These are phyloP conservation scores for Colletotrichum aenigma DNA, from an alignment of 2,329 filamentous ascomycete genomes.

Conservation along the genomic window DNA sequence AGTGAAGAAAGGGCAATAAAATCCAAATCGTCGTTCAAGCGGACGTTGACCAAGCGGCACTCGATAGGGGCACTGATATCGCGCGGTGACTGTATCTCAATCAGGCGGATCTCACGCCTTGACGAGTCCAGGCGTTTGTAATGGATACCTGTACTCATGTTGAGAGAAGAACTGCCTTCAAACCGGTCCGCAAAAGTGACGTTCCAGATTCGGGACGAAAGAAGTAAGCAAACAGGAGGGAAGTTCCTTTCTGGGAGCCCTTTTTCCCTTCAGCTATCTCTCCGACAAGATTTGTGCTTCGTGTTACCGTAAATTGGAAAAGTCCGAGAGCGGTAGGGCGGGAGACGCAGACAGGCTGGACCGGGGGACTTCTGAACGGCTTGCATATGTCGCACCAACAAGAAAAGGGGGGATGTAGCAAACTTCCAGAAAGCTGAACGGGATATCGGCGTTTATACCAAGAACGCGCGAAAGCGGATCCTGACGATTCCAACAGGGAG, in stretches of 20 bases:
- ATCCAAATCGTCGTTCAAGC: slow-evolving; percentile 27
- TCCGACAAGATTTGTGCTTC: neutral
- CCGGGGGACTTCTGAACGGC: slow-evolving; percentile 4
- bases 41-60: slow-evolving; percentile 35
- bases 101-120: slow-evolving; percentile 33
- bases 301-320: neutral
- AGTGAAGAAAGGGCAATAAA: slow-evolving; percentile 35
- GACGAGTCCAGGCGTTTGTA: slow-evolving; percentile 25
- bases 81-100: slow-evolving; percentile 34
- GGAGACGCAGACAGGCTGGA: neutral
- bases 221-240: neutral
- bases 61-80: slow-evolving; percentile 30
- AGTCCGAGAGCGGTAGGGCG: neutral
- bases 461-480: slow-evolving; percentile 15
- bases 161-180: neutral
- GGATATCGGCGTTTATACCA: slow-evolving; percentile 20
- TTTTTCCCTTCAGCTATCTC: neutral
- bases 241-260: neutral
- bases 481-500: slow-evolving; percentile 3
- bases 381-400: slow-evolving; percentile 11
- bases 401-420: neutral
- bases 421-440: slow-evolving; percentile 7
- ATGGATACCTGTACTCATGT: neutral
- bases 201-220: neutral
- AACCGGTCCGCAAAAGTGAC: neutral